Evolutionary conservation across 306 rosid species (phyloP).

Genomic region (Quercus wislizeni): DNA sequence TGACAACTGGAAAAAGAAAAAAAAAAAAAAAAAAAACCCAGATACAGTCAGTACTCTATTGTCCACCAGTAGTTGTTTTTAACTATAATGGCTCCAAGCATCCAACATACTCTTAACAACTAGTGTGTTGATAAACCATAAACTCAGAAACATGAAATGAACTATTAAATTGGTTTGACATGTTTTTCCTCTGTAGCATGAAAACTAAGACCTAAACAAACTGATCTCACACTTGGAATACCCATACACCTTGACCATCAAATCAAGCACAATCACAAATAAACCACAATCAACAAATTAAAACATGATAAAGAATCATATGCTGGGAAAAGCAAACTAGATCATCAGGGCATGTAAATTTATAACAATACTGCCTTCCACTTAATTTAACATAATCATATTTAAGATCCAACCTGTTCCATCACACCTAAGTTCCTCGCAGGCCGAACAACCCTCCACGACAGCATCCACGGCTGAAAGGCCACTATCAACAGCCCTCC

Average conservation of each 20-base stretch:
- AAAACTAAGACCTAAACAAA: too few relatives aligned
- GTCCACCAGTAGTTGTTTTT: not conserved
- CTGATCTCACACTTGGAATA: not conserved
- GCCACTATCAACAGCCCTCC: constrained; percentile 73
- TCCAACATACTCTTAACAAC: not conserved
- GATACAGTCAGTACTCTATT: not conserved
- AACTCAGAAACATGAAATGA: too few relatives aligned
- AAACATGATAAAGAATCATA: not conserved
- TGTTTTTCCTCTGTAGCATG: too few relatives aligned
- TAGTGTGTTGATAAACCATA: not conserved
- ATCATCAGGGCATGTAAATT: not conserved
- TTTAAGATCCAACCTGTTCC: constrained; percentile 68
- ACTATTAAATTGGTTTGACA: too few relatives aligned
- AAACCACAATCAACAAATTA: not conserved
- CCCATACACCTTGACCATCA: not conserved
- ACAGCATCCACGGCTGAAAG: constrained; percentile 83
- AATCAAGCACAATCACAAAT: constrained; percentile 7
- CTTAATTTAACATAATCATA: not conserved
- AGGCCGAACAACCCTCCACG: constrained; percentile 83
- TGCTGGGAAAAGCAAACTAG: not conserved
- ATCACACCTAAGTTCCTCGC: constrained; percentile 90
- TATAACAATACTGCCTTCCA: not conserved
- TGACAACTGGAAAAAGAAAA: not conserved
- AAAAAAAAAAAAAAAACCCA: not conserved
- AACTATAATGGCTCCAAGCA: not conserved